Conservation (phyloP, 345 rosid genomes). For the Moringa oleifera region DNA sequence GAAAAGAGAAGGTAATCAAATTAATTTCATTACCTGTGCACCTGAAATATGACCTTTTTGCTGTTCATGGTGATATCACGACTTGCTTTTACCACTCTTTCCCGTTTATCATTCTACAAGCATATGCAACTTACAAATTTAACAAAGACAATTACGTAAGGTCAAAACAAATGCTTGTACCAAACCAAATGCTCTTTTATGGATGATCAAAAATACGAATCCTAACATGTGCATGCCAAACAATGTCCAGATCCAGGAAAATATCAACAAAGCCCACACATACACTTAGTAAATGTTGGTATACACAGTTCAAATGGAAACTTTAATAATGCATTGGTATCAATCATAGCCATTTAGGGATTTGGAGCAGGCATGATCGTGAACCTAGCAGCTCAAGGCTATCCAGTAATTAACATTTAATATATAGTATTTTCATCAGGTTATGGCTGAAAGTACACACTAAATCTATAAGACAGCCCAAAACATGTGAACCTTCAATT, state of each 20-base stretch:
- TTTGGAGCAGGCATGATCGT: neutral
- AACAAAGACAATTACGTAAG: neutral
- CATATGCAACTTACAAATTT: neutral
- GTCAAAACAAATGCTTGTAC: neutral
- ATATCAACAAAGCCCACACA: neutral
- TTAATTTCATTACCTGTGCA: constrained; percentile 60
- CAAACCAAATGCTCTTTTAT: constrained; percentile 1
- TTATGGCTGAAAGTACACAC: neutral
- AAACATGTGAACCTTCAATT: too few species aligned
- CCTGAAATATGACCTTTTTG: constrained; percentile 95
- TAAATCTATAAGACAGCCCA: too few species aligned
- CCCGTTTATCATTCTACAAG: constrained; percentile 83
- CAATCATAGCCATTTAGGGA: neutral
- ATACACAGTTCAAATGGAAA: neutral
- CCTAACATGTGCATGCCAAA: too few species aligned
- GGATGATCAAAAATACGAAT: neutral
- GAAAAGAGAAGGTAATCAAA: neutral
- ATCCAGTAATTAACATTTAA: too few species aligned
- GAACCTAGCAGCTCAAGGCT: neutral
- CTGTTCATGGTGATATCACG: constrained; percentile 91
- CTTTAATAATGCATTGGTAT: neutral
- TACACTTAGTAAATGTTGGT: too few species aligned
- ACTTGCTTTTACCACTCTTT: constrained; percentile 91
- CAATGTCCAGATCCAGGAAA: neutral
- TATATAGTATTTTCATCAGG: too few species aligned